These are phyloP conservation scores for Ceratobasidium sp. DNA, from an alignment of 1,284 basidiomycete genomes.

Conservation along the genomic window DNA sequence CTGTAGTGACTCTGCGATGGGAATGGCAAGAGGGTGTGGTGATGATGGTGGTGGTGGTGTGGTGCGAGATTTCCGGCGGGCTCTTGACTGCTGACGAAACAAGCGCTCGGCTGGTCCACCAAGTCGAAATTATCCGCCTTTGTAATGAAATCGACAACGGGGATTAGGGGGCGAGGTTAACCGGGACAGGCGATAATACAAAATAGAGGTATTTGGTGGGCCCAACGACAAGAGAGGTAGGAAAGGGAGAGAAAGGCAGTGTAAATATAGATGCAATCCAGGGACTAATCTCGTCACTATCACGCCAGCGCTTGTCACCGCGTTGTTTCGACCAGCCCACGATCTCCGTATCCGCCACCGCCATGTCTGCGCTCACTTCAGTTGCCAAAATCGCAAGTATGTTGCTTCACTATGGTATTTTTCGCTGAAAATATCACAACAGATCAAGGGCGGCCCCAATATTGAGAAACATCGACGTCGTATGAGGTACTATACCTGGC, in stretches of 20 bases:
- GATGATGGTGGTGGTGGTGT: slow-evolving; percentile 38
- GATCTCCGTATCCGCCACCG: background rate
- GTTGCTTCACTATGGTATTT: too few species aligned
- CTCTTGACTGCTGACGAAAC: slow-evolving; percentile 35
- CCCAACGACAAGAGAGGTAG: background rate
- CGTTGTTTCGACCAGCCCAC: background rate
- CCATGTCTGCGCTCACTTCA: slow-evolving; percentile 22
- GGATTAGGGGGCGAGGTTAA: background rate
- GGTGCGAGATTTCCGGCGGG: slow-evolving; percentile 14
- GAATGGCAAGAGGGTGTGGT: background rate
- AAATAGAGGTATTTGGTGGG: too few species aligned
- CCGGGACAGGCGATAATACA: too few species aligned
- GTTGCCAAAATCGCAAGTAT: background rate
- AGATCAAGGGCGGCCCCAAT: slow-evolving; percentile 17
- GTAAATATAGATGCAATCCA: slow-evolving; percentile 22
- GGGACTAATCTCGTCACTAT: slow-evolving; percentile 9
- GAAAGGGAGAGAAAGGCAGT: background rate
- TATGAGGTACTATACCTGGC: slow-evolving; percentile 40
- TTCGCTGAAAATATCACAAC: too few species aligned
- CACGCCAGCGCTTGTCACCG: slow-evolving; percentile 13
- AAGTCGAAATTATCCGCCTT: background rate
- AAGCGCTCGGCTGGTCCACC: slow-evolving; percentile 24
- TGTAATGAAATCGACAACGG: background rate
- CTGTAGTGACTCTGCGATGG: background rate
- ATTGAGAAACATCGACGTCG: slow-evolving; percentile 24